Evolutionary conservation across 306 rosid species (phyloP), one percentile per base, ranked within the genome.

Genomic region (Vigna unguiculata): DNA sequence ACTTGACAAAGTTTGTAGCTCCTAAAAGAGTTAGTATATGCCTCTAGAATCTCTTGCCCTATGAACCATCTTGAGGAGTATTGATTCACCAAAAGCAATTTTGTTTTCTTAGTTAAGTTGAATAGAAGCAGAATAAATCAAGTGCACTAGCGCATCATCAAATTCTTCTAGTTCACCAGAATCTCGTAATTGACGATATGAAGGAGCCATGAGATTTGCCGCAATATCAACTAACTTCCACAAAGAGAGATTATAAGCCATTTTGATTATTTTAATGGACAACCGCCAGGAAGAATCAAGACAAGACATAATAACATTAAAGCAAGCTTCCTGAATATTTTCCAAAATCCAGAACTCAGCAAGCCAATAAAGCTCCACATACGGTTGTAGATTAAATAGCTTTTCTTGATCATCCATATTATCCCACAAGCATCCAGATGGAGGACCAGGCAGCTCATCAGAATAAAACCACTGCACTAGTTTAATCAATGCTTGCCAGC

Each of bases 331-430:
- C 76, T 83, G 81, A 71, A 90, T 55, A 78, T 85, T 82, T 84
- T 88, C 89, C 78, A 86, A 69, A 32, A 87, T 41, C 97, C 97
- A 94, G 84, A 86, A 86, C 68, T 91, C 94, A 51, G 90, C 83
- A 63, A 94, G 91, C 96, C 96, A 89, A 75, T 81, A 88, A 45
- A 94, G 94, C 83, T 94, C 98, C 76, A 90, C 75, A 75, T 90
- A 94, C 46, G 90, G 85, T 67, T 82, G 80, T 52, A 94, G 82
- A 86, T 81, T 82, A 22, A 55, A 52, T 30, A 94, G 78, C 89
- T 91, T 94, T 80, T 84, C 86, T 82, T 86, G 76, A 57, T 79
- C 80, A 69, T 82, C 80, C 97, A 90, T 90, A 69, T 85, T 86
- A 81, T 82, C 81, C 98, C 98, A 94, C 80, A 85, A 41, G 63